phyloP scores from a whole-genome alignment of 768 basidiomycete species.

The Brasilioporus rufonigricans region DNA sequence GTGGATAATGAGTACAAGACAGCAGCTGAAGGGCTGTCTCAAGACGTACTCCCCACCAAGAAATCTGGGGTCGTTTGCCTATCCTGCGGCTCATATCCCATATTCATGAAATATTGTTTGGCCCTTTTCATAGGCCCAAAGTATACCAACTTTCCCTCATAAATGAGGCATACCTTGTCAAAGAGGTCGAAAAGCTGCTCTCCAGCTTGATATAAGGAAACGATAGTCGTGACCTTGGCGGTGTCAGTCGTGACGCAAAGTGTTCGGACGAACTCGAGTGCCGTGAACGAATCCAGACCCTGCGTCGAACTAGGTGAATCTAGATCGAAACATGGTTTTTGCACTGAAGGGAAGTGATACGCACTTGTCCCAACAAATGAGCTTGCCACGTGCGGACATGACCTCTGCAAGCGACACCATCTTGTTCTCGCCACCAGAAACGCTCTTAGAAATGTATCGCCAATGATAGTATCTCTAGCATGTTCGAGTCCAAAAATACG shows the following conservation, averaged over 20 bases:
- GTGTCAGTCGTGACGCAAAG: constrained; percentile 64
- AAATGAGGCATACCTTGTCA: constrained; percentile 39
- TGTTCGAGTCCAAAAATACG: constrained; percentile 77
- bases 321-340: not conserved
- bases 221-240: constrained; percentile 56
- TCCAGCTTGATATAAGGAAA: constrained; percentile 85
- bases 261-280: constrained; percentile 67
- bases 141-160: constrained; percentile 9
- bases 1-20: not conserved
- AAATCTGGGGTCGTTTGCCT: constrained; percentile 66
- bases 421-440: not conserved
- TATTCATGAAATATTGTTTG: constrained; percentile 53
- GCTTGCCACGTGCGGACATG: constrained; percentile 56
- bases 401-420: constrained; percentile 55
- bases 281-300: constrained; percentile 67
- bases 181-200: constrained; percentile 64
- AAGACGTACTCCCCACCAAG: constrained; percentile 42
- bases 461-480: constrained; percentile 31
- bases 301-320: constrained; percentile 52
- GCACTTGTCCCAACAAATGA: constrained; percentile 80
- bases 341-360: constrained; percentile 7
- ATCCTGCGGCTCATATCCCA: constrained; percentile 54
- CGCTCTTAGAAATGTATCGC: not conserved
- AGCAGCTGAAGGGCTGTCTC: constrained; percentile 26
- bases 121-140: constrained; percentile 30